Percentiles rank a stretch among this genome's conserved stretches.
Conservation (phyloP, 495 filamentous ascomycete genomes). For the Neurospora discreta region DNA sequence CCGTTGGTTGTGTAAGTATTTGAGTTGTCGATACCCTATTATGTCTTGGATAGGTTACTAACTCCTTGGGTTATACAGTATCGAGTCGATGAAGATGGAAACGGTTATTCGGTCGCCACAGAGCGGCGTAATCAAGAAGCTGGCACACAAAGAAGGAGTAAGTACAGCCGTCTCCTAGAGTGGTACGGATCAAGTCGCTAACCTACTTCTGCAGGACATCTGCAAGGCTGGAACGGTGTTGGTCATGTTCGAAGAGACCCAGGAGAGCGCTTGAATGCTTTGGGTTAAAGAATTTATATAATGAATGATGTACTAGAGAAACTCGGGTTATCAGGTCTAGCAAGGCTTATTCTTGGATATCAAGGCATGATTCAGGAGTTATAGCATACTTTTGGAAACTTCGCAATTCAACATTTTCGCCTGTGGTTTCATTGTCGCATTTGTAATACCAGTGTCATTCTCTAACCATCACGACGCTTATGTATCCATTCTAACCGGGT, state of each 20-base stretch:
- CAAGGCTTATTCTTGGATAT: not conserved
- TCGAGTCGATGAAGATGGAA: conserved; percentile 99
- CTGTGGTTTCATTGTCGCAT: not conserved
- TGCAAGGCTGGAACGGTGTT: conserved; percentile 46
- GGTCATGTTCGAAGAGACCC: conserved; percentile 42
- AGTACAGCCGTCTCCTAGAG: conserved; percentile 24
- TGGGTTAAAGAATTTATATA: not conserved
- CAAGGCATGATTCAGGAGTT: not conserved
- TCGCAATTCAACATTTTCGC: not conserved
- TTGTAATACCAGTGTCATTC: not conserved
- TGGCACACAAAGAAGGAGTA: conserved; percentile 84
- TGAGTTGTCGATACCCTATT: not conserved
- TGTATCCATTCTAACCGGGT: not conserved
- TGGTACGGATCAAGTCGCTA: conserved; percentile 3
- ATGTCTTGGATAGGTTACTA: not conserved
- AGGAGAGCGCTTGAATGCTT: not conserved
- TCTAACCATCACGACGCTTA: not conserved
- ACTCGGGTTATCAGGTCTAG: not conserved
- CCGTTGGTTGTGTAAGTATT: conserved; percentile 65
- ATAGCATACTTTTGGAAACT: not conserved
- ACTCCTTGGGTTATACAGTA: conserved; percentile 29
- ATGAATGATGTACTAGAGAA: not conserved
- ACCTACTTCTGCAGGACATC: conserved; percentile 34
- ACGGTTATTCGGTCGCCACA: conserved; percentile 89
- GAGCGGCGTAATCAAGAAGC: conserved; percentile 63